These are phyloP conservation scores for Phytopythium ostracodes DNA, from an alignment of 352 stramenopile genomes.

Conservation along the genomic window DNA sequence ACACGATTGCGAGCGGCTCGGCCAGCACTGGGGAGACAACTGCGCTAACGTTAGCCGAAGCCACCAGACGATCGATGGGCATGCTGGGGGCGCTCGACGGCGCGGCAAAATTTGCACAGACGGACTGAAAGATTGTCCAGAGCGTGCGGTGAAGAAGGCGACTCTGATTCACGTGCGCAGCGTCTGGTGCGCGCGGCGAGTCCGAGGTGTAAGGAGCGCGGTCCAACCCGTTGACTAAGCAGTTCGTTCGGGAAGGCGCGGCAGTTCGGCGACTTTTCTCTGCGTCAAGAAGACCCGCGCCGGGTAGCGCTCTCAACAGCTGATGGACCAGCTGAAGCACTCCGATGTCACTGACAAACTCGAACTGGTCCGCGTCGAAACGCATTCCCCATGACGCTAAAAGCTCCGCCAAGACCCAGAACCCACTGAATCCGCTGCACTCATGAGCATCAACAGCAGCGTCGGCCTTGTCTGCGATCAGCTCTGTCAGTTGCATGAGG, in stretches of 20 bases:
- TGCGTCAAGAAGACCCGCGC: background rate
- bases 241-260: background rate
- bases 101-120: constrained; percentile 34
- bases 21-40: constrained; percentile 13
- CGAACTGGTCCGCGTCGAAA: constrained; percentile 37
- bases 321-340: constrained; percentile 36
- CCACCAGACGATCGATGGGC: background rate
- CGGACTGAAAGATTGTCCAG: constrained; percentile 33
- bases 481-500: constrained; percentile 26
- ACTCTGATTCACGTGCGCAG: constrained; percentile 6
- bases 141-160: constrained; percentile 21
- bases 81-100: background rate
- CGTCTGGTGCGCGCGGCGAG: background rate
- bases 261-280: background rate
- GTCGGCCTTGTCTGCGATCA: constrained; percentile 29
- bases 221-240: background rate
- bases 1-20: constrained; percentile 16
- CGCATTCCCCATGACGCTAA: constrained; percentile 38
- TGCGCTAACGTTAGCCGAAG: background rate
- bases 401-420: constrained; percentile 29
- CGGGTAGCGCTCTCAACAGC: constrained; percentile 16
- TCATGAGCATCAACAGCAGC: constrained; percentile 11
- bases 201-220: background rate
- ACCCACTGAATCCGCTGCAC: background rate
- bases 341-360: constrained; percentile 46